Base-by-base conservation (phyloP, 2,329 filamentous ascomycete species). In the Fusarium anthophilum region DNA sequence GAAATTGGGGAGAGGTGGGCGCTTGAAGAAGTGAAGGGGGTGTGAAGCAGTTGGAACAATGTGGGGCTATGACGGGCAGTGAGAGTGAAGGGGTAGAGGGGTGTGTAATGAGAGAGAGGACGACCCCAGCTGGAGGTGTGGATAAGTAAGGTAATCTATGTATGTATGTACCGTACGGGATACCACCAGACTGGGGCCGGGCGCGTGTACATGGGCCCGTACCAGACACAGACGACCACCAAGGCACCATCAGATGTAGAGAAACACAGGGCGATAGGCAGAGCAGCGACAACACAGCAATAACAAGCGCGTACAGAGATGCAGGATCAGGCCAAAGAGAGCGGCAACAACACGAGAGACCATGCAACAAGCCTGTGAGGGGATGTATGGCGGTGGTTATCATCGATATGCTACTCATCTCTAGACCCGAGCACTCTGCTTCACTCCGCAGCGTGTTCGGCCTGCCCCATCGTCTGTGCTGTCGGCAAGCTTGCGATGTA, bases 21-120 rank as follows among this genome's bases (percentile, higher is more conserved):
- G 74, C 70, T 74, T 77, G 73, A 76, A 68, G 66, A 72, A 68
- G 63, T 59, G 73, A 74, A 76, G 74, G 76, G 73, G 71, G 72
- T 69, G 75, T 76, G 75, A 73, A 69, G 76, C 70, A 69, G 68
- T 68, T 70, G 61, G 71, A 73, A 76, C 59, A 74, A 57, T 55
- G 73, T 70, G 67, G 67, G 67, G 64, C 71, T 75, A 74, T 75
- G 75, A 73, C 55, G 68, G 75, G 57, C 60, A 59, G 30, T 60
- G 56, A 62, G 51, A 63, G 67, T 67, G 72, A 72, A 76, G 75
- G 74, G 71, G 76, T 56, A 74, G 66, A 37, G 68, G 65, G 41
- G 73, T 66, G 73, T 67, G 71, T 66, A 58, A 62, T 61, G 61
- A 66, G 35, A 26, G 38, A 45, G 55, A 55, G 28, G 39, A 54